Conservation (phyloP, 495 filamentous ascomycete species). For the Clavariopsis aquatica region DNA sequence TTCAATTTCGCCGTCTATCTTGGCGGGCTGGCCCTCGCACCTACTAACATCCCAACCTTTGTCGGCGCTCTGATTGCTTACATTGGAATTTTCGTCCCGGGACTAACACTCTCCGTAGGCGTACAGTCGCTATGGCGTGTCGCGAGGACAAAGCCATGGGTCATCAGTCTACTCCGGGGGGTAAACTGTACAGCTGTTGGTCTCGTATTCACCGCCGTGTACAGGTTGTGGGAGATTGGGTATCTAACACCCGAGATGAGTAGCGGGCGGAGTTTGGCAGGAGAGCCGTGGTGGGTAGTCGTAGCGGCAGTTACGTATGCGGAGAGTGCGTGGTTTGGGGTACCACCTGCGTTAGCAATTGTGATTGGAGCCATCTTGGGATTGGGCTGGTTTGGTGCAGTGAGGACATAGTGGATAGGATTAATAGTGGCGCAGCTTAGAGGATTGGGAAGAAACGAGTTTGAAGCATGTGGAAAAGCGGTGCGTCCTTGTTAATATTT, state of each 20-base stretch:
- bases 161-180: conserved; percentile 63
- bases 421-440: neutral
- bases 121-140: conserved; percentile 71
- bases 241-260: conserved; percentile 57
- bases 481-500: no score
- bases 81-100: conserved; percentile 73
- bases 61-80: conserved; percentile 65
- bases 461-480: neutral
- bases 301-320: conserved; percentile 63
- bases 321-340: conserved; percentile 61
- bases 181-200: conserved; percentile 78
- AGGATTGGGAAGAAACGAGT: neutral
- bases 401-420: conserved; percentile 34
- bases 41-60: conserved; percentile 46
- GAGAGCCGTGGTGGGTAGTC: conserved; percentile 77
- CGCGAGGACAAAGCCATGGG: conserved; percentile 55
- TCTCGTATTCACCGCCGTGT: conserved; percentile 82
- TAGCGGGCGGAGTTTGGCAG: conserved; percentile 59
- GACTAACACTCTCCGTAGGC: conserved; percentile 64
- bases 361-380: conserved; percentile 65
- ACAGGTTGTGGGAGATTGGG: conserved; percentile 77
- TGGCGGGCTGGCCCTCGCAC: conserved; percentile 59
- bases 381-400: conserved; percentile 64
- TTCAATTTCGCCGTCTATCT: conserved; percentile 87
- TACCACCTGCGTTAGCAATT: conserved; percentile 65